Conservation (phyloP, 2,329 filamentous ascomycete species). For the Aspergillus novofumigatus region DNA sequence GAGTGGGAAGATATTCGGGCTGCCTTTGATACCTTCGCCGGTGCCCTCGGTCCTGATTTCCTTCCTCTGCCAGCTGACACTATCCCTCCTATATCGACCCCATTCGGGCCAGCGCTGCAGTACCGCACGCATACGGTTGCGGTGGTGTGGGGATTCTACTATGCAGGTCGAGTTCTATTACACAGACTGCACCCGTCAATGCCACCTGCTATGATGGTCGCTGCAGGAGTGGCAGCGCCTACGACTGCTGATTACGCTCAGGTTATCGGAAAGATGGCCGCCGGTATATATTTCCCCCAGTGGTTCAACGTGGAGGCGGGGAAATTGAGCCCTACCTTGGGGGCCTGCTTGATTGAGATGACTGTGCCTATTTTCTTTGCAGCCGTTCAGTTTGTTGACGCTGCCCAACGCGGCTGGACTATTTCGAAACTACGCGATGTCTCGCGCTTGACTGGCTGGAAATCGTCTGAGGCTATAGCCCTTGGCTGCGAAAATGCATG, state of each 20-base stretch:
- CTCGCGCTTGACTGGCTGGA: slow-evolving; percentile 78
- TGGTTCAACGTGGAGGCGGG: slow-evolving; percentile 30
- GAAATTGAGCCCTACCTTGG: slow-evolving; percentile 71
- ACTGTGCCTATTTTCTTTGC: slow-evolving; percentile 83
- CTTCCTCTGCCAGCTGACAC: slow-evolving; percentile 68
- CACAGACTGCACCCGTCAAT: slow-evolving; percentile 79
- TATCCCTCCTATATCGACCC: slow-evolving; percentile 57
- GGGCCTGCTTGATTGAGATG: slow-evolving; percentile 76
- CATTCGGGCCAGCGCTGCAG: slow-evolving; percentile 76
- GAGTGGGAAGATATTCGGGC: slow-evolving; percentile 64
- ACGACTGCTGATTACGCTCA: slow-evolving; percentile 69
- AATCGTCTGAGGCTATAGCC: slow-evolving; percentile 75
- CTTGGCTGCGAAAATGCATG: slow-evolving; percentile 80
- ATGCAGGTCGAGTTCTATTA: slow-evolving; percentile 80
- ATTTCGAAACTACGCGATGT: slow-evolving; percentile 71
- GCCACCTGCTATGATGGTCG: slow-evolving; percentile 85
- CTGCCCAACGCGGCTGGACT: slow-evolving; percentile 71
- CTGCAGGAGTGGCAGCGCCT: slow-evolving; percentile 70
- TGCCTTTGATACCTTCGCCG: slow-evolving; percentile 44
- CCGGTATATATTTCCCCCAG: slow-evolving; percentile 56
- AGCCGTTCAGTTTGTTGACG: slow-evolving; percentile 70
- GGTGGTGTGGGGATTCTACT: slow-evolving; percentile 80
- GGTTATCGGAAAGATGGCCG: slow-evolving; percentile 74
- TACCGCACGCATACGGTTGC: slow-evolving; percentile 87
- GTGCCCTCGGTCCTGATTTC: slow-evolving; percentile 69